Evolutionary conservation across 495 filamentous ascomycete species (phyloP), one percentile per base, ranked within the genome.

Genomic region (Penicillium coprophilum): DNA sequence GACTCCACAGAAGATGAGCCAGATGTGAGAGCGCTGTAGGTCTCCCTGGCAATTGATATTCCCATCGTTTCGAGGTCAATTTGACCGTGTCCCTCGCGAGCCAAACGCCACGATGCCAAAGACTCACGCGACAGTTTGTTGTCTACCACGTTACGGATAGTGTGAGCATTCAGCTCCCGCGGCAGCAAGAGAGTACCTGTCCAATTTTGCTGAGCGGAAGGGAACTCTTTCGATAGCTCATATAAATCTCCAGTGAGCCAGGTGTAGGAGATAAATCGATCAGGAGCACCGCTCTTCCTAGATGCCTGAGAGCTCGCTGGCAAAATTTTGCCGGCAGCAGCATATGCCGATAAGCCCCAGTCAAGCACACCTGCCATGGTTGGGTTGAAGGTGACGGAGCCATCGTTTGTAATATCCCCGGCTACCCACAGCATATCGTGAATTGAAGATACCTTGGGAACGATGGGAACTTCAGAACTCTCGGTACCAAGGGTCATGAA

Each of bases 321-420:
- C 8, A 65, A 24, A 24, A 65, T 48, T 36, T 62, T 59, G 6
- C 63, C 63, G 2, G 63, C 53, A n/a, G 56, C 63, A 1, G 63
- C 63, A 34, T 65, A 65, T 1, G 49, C 56, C 1, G 59, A 57
- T 11, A 46, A 15, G 8, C 63, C 63, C 59, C 63, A 65, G 59
- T 65, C 63, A 21, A 65, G 50, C 11, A 62, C 50, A 56, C 63
- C 63, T 11, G 54, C 63, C 63, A 65, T 65, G 40, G 46, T 46
- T 4, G 63, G 63, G 17, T 49, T 57, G 53, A 65, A 65, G 8
- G 27, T 17, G 9, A 53, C 43, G 2, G 34, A 34, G 10, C 48
- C 50, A 6, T 54, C 21, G 30, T 53, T 52, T 11, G 53, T 44
- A 4, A 65, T 43, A 36, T 49, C 41, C 1, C 63, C 63, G 3